phyloP scores from a whole-genome alignment of 257 asterid species.

The Lavandula angustifolia region DNA sequence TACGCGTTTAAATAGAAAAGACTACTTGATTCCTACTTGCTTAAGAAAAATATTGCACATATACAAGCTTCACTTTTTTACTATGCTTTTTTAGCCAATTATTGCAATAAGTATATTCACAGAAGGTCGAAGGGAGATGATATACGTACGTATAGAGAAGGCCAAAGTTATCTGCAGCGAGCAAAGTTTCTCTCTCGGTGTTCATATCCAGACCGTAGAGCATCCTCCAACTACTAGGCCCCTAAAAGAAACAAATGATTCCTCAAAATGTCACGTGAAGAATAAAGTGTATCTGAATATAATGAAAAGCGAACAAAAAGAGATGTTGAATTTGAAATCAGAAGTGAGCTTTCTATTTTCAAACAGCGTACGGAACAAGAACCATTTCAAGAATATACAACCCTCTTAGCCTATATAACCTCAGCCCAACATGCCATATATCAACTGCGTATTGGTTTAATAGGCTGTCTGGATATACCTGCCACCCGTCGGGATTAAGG shows the following conservation, averaged over 20 bases:
- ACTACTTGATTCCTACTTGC: background rate
- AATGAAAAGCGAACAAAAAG: too few species aligned
- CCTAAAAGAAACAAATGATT: too few species aligned
- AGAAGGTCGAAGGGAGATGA: constrained; percentile 22
- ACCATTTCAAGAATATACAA: too few species aligned
- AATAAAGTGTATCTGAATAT: too few species aligned
- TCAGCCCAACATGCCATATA: background rate
- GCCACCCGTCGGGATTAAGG: constrained; percentile 97
- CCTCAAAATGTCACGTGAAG: too few species aligned
- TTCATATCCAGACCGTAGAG: constrained; percentile 90
- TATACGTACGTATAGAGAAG: constrained; percentile 68
- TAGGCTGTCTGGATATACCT: constrained; percentile 47
- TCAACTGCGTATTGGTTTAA: background rate
- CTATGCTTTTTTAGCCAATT: constrained; percentile 1
- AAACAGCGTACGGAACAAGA: too few species aligned
- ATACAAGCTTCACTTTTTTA: too few species aligned
- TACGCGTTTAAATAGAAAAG: constrained; percentile 23
- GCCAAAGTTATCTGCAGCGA: constrained; percentile 91
- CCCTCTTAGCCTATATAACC: background rate
- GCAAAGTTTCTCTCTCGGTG: constrained; percentile 63
- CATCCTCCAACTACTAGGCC: constrained; percentile 90
- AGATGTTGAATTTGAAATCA: too few species aligned
- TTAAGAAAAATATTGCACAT: background rate
- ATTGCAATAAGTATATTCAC: constrained; percentile 4
- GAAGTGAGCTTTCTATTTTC: too few species aligned